Evolutionary conservation across 805 yeast species (phyloP), one percentile per base, ranked within the genome.

Genomic region (Ogataea nitratoaversa): DNA sequence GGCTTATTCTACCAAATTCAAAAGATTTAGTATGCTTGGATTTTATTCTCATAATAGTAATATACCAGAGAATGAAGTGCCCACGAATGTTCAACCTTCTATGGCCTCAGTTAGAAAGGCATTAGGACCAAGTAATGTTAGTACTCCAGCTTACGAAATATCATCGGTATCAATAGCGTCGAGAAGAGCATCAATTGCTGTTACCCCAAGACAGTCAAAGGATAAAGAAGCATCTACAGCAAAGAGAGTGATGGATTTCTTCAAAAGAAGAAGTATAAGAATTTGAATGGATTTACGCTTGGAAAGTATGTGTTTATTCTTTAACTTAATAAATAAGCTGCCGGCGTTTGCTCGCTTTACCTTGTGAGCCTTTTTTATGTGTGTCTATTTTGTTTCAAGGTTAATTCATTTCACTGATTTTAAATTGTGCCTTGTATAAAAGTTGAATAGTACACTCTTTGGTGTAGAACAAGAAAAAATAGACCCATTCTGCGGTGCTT

Each of bases 181-280:
- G 43, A 47, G 12, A n/a, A 28, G 16, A 17, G 31, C 31, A 9
- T 18, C 30, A 8, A 27, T 28, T 8, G 24, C 37, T 14, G 19
- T 22, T 13, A 25, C 32, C 37, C 50, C 28, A 44, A 66, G 36
- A 50, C 62, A 50, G 41, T 55, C 52, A 60, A 42, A 40, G 29
- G 60, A 67, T 46, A 78, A 74, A 49, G 86, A 80, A 49, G 78
- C 79, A 17, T 80, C 89, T 35, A 82, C 93, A 2, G 88, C 93
- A 5, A 78, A 80, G 56, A 79, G 78, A 52, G 89, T 83, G 8
- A 77, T 83, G 73, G 90, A 82, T 59, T 83, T 83, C 58, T 82
- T 83, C 67, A 82, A 82, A 57, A 73, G 90, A 62, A 75, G 86
- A 63, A 77, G 68, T 52, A 59, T 64, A 41, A 58, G 69, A 48